Percentiles rank a stretch among this genome's conserved stretches.
Evolutionary conservation across 495 filamentous ascomycete species (phyloP).

Genomic region (Penicillium paxilli): DNA sequence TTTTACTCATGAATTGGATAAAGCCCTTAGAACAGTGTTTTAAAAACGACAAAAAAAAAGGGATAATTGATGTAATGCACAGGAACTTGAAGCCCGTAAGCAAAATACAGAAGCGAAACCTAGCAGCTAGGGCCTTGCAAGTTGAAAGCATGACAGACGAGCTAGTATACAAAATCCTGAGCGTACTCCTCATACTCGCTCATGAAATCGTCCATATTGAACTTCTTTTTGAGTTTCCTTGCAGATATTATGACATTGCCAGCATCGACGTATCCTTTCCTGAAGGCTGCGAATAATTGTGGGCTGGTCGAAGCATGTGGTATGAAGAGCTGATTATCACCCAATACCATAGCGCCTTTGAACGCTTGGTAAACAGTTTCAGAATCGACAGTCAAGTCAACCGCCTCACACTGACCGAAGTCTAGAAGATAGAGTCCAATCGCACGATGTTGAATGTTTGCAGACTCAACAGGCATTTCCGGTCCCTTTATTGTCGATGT

Average conservation of each 20-base stretch:
- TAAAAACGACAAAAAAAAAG: no score
- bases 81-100: no score
- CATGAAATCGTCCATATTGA: conserved; percentile 13
- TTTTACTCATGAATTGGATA: no score
- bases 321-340: conserved; percentile 17
- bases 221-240: neutral
- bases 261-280: conserved; percentile 7
- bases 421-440: conserved; percentile 10
- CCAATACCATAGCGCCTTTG: conserved; percentile 15
- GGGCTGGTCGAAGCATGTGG: conserved; percentile 6
- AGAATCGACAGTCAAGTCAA: conserved; percentile 6
- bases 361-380: conserved; percentile 15
- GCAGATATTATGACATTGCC: conserved; percentile 4
- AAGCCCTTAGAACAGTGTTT: no score
- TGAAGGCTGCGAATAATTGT: conserved; percentile 8
- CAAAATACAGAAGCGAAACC: no score
- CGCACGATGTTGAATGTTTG: conserved; percentile 8
- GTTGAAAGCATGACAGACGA: no score
- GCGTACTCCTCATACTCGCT: conserved; percentile 12
- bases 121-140: no score
- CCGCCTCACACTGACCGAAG: conserved; percentile 13
- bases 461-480: neutral
- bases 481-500: neutral
- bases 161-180: conserved; percentile 8
- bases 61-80: no score